Evolutionary conservation across 2,329 filamentous ascomycete genomes (phyloP).

Genomic region (Trichoderma simmonsii): DNA sequence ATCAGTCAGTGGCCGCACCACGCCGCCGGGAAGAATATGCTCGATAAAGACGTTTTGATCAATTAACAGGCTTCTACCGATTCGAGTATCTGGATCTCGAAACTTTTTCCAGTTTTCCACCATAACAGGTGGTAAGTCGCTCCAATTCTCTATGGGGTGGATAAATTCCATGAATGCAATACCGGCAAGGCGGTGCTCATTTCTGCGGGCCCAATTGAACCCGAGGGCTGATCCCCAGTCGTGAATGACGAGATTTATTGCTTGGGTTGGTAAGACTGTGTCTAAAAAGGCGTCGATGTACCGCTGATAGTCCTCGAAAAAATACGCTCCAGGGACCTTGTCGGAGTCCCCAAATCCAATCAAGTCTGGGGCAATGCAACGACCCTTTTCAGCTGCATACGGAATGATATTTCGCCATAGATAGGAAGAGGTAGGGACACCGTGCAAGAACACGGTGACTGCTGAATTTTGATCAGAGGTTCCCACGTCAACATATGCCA

Average conservation of each 20-base stretch:
- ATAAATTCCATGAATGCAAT: background rate
- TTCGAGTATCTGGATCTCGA: background rate
- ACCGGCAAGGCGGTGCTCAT: background rate
- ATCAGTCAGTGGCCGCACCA: background rate
- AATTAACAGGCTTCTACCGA: background rate
- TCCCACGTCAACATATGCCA: background rate
- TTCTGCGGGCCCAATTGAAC: background rate
- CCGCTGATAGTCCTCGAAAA: background rate
- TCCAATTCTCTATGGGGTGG: background rate
- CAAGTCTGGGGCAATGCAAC: background rate
- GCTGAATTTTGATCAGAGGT: background rate
- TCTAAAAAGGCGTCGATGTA: background rate
- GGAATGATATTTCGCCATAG: background rate
- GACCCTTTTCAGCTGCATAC: background rate
- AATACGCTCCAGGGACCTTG: background rate
- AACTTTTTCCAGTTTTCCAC: background rate
- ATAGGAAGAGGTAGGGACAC: background rate
- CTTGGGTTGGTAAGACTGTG: background rate
- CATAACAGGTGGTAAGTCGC: background rate
- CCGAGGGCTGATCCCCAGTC: background rate
- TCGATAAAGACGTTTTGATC: background rate
- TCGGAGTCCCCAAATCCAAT: background rate
- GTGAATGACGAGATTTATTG: background rate
- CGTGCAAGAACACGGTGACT: background rate
- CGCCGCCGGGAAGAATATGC: background rate